Evolutionary conservation across 768 basidiomycete genomes (phyloP), one percentile per base, ranked within the genome.

Genomic region (Lactarius evosmus): DNA sequence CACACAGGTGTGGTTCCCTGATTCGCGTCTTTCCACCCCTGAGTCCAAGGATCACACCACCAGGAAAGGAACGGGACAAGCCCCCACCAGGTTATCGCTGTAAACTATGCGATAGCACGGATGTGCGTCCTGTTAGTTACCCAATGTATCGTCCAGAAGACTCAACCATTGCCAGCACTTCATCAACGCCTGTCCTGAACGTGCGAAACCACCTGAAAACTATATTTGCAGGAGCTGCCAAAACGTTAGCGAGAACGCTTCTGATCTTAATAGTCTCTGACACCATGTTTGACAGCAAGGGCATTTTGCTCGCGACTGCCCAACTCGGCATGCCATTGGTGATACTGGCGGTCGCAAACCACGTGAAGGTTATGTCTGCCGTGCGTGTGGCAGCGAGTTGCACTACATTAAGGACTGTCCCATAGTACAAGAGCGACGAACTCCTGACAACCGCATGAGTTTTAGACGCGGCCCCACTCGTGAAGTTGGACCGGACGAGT

Each of bases 391-490:
- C 41, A 92, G 89, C 71, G 88, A 89, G 65, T 77, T 80, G 7
- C 96, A 98, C 76, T 91, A 85, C 70, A 82, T 98, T 56, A 85
- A 92, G 54, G 95, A 98, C 70, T 98, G 96, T 70, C 84, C 88
- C 7, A 79, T 86, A 16, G 82, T 85, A 7, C 88, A 86, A 65
- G 83, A 82, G 70, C 76, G 76, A 46, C 77, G 70, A 57, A 75
- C 77, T 40, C 60, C 67, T 14, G 74, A 76, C 63, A 77, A 76
- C 65, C 68, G 58, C 2, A 49, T 60, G 61, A 69, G 69, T 69
- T 78, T 80, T 66, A 79, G 75, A 69, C 82, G 80, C 53, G 83
- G 78, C 33, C 88, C 82, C 33, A 83, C 78, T 46, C 95, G 85
- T 75, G 93, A 94, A 72, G 92, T 95, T 60, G 83, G 80, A 62